Base-by-base conservation (phyloP, 129 eudicot species). In the Kitagawia praeruptora region DNA sequence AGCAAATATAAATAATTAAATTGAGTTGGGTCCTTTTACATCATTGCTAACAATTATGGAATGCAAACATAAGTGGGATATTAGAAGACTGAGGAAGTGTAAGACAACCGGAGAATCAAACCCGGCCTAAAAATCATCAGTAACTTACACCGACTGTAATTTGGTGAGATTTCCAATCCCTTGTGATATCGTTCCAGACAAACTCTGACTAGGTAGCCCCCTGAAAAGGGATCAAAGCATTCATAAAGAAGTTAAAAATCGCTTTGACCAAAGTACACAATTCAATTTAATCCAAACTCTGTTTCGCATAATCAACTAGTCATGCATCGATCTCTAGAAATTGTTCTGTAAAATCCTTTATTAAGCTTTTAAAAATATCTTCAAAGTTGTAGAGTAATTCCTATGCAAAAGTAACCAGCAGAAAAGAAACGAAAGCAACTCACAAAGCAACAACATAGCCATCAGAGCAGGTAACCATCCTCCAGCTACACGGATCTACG, bases 401-500 rank as follows among this genome's bases (percentile, higher is more conserved):
- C 13, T 56, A 23, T 8, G 8, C 28, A 56, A 49, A 75, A 28
- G 28, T 48, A 44, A 75, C 42, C 40, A 75, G 69, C 47, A 79
- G 28, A 69, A 64, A 72, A 76, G 67, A 9, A 19, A 41, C 41
- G 11, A 77, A 74, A 58, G 84, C 45, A 81, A 84, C 98, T 86
- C 81, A 91, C 98, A 93, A 70, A 77, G 90, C 87, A 76, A 87
- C 87, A 81, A 91, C 97, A 75, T 79, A 88, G 80, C 97, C 87
- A 85, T 93, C 97, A 37, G 88, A 75, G 84, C 98, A 94, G 13
- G 96, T 94, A 75, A 91, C 81, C 98, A 94, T 91, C 77, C 91
- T 86, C 98, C 98, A 94, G 80, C 98, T 87, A 87, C 98, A 94
- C 72, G 98, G 98, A 88, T 94, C 98, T 49, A 94, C 98, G 58